A percentile compares a stretch with the other conserved stretches of the same genome.
These are phyloP conservation scores for Colletotrichum orbiculare DNA, from an alignment of 2,329 filamentous ascomycete species.

Conservation along the genomic window DNA sequence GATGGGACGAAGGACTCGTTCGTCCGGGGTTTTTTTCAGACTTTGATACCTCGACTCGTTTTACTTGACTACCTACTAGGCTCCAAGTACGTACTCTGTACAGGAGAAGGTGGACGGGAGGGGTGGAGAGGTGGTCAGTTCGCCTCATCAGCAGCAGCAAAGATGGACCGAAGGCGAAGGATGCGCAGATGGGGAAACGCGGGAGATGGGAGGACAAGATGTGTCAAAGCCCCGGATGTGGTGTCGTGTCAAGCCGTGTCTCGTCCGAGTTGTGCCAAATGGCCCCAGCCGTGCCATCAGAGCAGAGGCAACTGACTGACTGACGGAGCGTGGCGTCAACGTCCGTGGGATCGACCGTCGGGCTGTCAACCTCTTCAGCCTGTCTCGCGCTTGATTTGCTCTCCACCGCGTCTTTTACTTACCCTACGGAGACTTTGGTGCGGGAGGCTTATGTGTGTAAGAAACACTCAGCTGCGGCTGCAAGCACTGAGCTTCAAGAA, in stretches of 20 bases:
- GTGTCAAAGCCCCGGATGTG: conserved; percentile 28
- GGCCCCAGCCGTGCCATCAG: background rate
- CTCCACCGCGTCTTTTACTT: conserved; percentile 12
- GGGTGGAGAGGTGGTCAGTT: background rate
- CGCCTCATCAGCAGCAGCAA: conserved; percentile 2
- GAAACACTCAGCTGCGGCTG: conserved; percentile 20
- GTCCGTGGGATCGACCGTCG: conserved; percentile 22
- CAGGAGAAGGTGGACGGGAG: background rate
- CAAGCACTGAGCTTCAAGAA: background rate
- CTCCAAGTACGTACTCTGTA: conserved; percentile 2
- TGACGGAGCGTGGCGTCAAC: conserved; percentile 14
- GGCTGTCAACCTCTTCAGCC: conserved; percentile 3
- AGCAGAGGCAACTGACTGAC: background rate
- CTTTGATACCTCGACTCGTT: conserved; percentile 18
- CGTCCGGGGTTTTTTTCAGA: conserved; percentile 26
- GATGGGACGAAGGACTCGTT: conserved; percentile 33
- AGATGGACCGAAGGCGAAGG: conserved; percentile 27
- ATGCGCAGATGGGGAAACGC: conserved; percentile 27
- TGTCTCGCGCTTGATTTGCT: background rate
- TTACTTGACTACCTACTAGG: background rate
- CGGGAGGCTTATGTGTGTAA: conserved; percentile 25
- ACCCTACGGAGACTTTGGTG: conserved; percentile 20
- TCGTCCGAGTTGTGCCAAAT: conserved; percentile 20
- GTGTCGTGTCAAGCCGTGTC: background rate
- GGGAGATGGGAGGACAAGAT: conserved; percentile 31